Evolutionary conservation across 768 basidiomycete species (phyloP).

Genomic region (Asterophora lycoperdoides): DNA sequence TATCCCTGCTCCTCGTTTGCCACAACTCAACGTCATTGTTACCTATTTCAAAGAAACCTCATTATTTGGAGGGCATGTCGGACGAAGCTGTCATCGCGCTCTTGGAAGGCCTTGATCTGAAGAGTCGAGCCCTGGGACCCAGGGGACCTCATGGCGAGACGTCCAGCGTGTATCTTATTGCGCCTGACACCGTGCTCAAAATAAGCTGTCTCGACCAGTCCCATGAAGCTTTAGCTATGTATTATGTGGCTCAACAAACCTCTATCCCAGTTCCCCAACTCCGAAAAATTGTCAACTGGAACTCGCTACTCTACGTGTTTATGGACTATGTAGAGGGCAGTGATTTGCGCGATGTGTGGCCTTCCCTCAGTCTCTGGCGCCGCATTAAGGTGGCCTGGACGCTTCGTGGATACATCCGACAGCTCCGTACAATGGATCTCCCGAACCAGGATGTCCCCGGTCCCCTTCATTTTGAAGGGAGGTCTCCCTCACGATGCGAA

Average conservation of each 20-base stretch:
- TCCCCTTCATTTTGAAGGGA: conserved; percentile 16
- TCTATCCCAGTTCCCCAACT: conserved; percentile 19
- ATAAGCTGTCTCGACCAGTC: background rate
- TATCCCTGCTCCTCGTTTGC: no score
- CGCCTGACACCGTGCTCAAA: conserved; percentile 7
- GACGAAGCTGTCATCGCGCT: background rate
- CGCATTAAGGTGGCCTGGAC: conserved; percentile 15
- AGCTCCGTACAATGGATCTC: conserved; percentile 18
- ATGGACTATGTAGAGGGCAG: conserved; percentile 25
- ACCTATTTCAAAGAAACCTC: background rate
- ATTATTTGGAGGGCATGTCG: background rate
- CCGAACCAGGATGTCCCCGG: conserved; percentile 16
- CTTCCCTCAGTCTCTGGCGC: conserved; percentile 12
- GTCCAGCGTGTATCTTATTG: background rate
- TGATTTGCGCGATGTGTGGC: conserved; percentile 16
- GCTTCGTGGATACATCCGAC: conserved; percentile 16
- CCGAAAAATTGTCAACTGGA: conserved; percentile 8
- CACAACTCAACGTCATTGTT: no score
- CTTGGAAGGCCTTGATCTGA: background rate
- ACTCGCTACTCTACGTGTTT: conserved; percentile 6
- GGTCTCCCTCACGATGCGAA: conserved; percentile 6
- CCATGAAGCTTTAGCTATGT: background rate
- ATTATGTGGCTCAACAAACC: conserved; percentile 3
- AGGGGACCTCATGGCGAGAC: background rate
- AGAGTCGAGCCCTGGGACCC: background rate